Conservation (phyloP, 345 rosid species). For the Acer negundo region DNA sequence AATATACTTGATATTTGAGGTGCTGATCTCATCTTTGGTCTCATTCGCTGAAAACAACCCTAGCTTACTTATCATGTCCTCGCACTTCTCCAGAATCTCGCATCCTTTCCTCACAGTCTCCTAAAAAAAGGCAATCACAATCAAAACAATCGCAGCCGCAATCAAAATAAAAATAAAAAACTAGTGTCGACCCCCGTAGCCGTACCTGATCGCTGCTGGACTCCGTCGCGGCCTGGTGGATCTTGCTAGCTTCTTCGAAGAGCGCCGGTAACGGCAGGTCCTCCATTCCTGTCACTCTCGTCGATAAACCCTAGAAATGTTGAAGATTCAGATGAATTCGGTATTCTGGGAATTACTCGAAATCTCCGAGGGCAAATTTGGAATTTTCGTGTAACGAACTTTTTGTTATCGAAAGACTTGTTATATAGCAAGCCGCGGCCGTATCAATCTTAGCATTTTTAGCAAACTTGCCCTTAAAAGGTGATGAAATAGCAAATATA, state of each 20-base stretch:
- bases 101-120: conserved; percentile 72
- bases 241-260: conserved; percentile 78
- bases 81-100: conserved; percentile 67
- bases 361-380: no score
- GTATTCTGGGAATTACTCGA: neutral
- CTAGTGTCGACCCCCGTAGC: neutral
- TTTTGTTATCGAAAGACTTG: neutral
- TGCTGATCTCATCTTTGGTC: conserved; percentile 86
- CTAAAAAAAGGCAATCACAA: conserved; percentile 32
- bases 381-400: no score
- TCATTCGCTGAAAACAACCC: conserved; percentile 89
- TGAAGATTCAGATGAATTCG: no score
- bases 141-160: neutral
- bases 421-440: neutral
- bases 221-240: conserved; percentile 60
- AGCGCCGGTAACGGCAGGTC: conserved; percentile 69
- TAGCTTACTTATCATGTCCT: conserved; percentile 78
- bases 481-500: neutral
- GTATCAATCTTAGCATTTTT: no score
- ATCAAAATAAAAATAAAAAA: conserved; percentile 3
- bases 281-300: conserved; percentile 37
- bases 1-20: conserved; percentile 77
- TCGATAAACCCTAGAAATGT: conserved; percentile 13
- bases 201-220: conserved; percentile 68
- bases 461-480: neutral